phyloP scores from a whole-genome alignment of 441 rosid genomes.

The Aleurites moluccanus region DNA sequence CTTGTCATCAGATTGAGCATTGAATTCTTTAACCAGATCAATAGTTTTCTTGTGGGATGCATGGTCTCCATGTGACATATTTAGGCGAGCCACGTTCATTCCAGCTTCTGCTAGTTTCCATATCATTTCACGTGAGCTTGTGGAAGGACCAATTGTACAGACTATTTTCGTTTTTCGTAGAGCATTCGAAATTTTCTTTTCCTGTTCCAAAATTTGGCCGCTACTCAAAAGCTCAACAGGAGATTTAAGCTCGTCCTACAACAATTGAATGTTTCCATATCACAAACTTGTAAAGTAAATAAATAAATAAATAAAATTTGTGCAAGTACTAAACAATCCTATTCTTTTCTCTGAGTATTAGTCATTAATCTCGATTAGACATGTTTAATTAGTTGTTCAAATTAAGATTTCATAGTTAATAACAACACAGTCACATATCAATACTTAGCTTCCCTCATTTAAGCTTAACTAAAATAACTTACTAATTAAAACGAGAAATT shows the following conservation, averaged over 20 bases:
- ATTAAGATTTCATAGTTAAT: no score
- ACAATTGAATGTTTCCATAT: constrained; percentile 12
- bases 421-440: no score
- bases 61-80: constrained; percentile 99
- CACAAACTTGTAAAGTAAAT: neutral
- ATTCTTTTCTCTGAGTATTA: neutral
- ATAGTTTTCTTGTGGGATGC: constrained; percentile 83
- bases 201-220: constrained; percentile 31
- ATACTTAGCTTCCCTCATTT: no score
- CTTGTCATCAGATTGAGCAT: constrained; percentile 75
- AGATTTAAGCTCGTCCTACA: constrained; percentile 49
- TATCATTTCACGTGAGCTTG: constrained; percentile 88
- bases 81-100: constrained; percentile 95
- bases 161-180: constrained; percentile 86
- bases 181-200: constrained; percentile 33
- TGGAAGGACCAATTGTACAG: constrained; percentile 92
- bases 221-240: constrained; percentile 32
- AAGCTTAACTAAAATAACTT: no score
- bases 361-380: neutral
- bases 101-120: constrained; percentile 95
- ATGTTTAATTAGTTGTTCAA: no score
- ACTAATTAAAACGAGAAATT: neutral
- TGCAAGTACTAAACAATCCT: neutral
- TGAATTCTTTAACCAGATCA: constrained; percentile 88
- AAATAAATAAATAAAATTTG: neutral